Percentiles rank a stretch among this genome's conserved stretches.
Conservation (phyloP, 352 stramenopile species). For the Globisporangium camurandrum region DNA sequence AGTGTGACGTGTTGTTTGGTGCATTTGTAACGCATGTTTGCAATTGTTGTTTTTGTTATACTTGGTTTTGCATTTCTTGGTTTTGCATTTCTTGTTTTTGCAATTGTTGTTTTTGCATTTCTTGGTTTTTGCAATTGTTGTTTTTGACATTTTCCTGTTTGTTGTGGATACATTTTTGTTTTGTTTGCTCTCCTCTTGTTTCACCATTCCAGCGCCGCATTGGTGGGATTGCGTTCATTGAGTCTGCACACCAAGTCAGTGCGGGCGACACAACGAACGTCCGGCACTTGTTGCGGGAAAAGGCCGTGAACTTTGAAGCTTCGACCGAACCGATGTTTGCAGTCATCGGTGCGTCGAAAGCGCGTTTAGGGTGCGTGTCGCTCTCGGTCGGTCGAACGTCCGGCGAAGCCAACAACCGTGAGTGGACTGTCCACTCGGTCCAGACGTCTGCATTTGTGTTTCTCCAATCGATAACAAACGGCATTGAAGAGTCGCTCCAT, state of each 20-base stretch:
- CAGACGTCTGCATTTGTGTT: constrained; percentile 86
- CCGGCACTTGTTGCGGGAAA: constrained; percentile 53
- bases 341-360: constrained; percentile 64
- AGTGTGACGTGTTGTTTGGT: too few relatives aligned
- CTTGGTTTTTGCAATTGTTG: too few relatives aligned
- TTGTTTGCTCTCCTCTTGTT: too few relatives aligned
- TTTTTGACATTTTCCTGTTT: too few relatives aligned
- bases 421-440: constrained; percentile 82
- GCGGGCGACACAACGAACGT: constrained; percentile 43
- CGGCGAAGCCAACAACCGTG: constrained; percentile 58
- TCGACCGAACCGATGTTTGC: constrained; percentile 81
- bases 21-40: too few relatives aligned
- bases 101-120: too few relatives aligned
- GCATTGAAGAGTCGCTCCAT: constrained; percentile 65
- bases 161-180: too few relatives aligned
- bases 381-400: constrained; percentile 71
- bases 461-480: constrained; percentile 63
- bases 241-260: constrained; percentile 66
- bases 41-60: too few relatives aligned
- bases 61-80: too few relatives aligned
- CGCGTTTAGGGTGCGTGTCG: constrained; percentile 62
- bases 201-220: constrained; percentile 26
- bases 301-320: constrained; percentile 79
- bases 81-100: too few relatives aligned
- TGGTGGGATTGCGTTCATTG: constrained; percentile 80